phyloP scores from a whole-genome alignment of 345 rosid genomes.

The Bretschneidera sinensis region DNA sequence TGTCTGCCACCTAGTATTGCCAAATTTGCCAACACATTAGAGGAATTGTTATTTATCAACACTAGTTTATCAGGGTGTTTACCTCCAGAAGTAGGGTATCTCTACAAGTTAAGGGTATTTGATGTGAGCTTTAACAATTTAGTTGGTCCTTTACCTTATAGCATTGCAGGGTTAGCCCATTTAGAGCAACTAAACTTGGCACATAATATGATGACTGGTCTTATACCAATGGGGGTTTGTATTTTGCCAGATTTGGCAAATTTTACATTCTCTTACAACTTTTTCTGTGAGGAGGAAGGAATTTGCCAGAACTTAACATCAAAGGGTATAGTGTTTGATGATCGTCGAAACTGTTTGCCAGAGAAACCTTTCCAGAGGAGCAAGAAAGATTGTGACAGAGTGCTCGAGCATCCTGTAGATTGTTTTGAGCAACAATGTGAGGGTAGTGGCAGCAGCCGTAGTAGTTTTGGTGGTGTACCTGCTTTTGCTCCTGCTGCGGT shows the following conservation, averaged over 20 bases:
- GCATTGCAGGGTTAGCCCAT: constrained; percentile 67
- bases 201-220: constrained; percentile 68
- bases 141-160: constrained; percentile 84
- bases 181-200: constrained; percentile 66
- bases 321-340: constrained; percentile 50
- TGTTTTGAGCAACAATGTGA: constrained; percentile 46
- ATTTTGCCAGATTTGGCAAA: constrained; percentile 55
- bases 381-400: constrained; percentile 48
- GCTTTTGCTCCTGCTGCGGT: constrained; percentile 19
- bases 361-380: constrained; percentile 66
- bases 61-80: constrained; percentile 74
- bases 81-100: constrained; percentile 80
- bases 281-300: constrained; percentile 79
- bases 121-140: constrained; percentile 72
- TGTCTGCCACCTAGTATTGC: constrained; percentile 75
- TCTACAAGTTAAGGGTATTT: constrained; percentile 64
- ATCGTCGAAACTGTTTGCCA: constrained; percentile 69
- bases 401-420: constrained; percentile 66
- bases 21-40: constrained; percentile 55
- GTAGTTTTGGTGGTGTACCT: constrained; percentile 9
- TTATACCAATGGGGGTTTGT: constrained; percentile 65
- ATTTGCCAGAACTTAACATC: constrained; percentile 63
- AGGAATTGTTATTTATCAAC: constrained; percentile 72
- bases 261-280: constrained; percentile 69
- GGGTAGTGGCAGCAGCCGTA: neutral